phyloP scores from a whole-genome alignment of 176 grass and related monocot genomes.

The Eleusine coracana region DNA sequence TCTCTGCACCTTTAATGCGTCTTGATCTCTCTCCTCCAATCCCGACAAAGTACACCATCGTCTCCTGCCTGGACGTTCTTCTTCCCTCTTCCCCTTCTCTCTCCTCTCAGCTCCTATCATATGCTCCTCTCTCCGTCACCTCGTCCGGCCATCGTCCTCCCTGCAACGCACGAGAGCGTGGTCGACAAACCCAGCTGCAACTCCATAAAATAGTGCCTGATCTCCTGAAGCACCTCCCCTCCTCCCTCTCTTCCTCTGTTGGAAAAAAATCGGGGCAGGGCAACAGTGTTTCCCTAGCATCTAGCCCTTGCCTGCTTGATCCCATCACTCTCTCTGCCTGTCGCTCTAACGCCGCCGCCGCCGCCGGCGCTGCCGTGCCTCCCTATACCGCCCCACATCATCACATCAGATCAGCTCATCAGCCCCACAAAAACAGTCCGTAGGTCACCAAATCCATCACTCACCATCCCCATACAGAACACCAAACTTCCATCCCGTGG shows the following conservation, averaged over 20 bases:
- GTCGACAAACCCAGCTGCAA: slow-evolving; percentile 50
- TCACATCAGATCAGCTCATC: slow-evolving; percentile 35
- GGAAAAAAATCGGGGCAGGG: slow-evolving; percentile 2
- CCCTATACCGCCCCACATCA: slow-evolving; percentile 18
- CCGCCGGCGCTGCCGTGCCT: neutral
- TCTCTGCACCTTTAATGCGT: slow-evolving; percentile 54
- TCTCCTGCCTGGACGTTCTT: slow-evolving; percentile 44
- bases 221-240: slow-evolving; percentile 20
- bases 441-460: slow-evolving; percentile 36
- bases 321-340: neutral
- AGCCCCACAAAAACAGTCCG: slow-evolving; percentile 43
- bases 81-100: neutral
- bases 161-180: slow-evolving; percentile 33
- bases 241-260: slow-evolving; percentile 16
- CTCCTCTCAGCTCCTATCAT: slow-evolving; percentile 40
- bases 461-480: neutral
- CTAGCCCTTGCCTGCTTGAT: slow-evolving; percentile 43
- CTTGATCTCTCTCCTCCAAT: slow-evolving; percentile 58
- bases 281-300: slow-evolving; percentile 34
- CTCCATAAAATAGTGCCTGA: slow-evolving; percentile 62
- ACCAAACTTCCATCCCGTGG: neutral
- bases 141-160: slow-evolving; percentile 42
- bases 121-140: slow-evolving; percentile 28
- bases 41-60: slow-evolving; percentile 59
- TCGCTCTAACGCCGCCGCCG: slow-evolving; percentile 37